Evolutionary conservation across 164 flowering plant species (phyloP), one percentile per base, ranked within the genome.

Genomic region (Liquidambar formosana): DNA sequence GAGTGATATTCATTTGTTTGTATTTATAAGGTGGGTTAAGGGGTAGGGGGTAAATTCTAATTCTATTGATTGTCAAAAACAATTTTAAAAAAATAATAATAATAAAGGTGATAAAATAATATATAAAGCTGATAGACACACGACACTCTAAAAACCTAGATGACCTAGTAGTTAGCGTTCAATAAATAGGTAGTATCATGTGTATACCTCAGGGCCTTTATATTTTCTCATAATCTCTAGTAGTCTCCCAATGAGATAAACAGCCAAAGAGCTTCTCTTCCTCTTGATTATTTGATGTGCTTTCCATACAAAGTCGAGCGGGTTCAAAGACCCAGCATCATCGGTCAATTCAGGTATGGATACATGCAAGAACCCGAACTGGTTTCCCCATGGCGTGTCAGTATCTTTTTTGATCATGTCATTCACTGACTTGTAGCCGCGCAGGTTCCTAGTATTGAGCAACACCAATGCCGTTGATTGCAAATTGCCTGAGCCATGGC

Each of bases 391-490:
- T 25, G 56, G 69, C 1, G 57, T 47, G 12, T 63, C 23, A 16
- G 44, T 14, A 14, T 74, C 65, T 2, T 81, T 69, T 33, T 78
- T 58, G 0, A 53, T 41, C 89, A 89, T 89, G 60, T 86, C 88
- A 53, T 73, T 10, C 5, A 83, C 33, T 3, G 86, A 61, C 53
- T 75, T 73, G 66, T 84, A 85, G 0, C 69, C 73, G 16, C 22
- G 57, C 64, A 82, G 33, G 6, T 16, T 63, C 62, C 94, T 83
- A 0, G 88, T 85, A 73, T 82, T 89, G 21, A 89, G 80, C 68
- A 89, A 25, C 62, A 87, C 88, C 64, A 85, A 10, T 22, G 91
- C 84, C 0, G 88, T 87, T 0, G 82, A 68, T 15, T 61, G 19
- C 23, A 79, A 62, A 0, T 61, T 71, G 16, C 70, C 51, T 6